phyloP scores from a whole-genome alignment of 2,329 filamentous ascomycete species.

The Penicillium rolfsii region DNA sequence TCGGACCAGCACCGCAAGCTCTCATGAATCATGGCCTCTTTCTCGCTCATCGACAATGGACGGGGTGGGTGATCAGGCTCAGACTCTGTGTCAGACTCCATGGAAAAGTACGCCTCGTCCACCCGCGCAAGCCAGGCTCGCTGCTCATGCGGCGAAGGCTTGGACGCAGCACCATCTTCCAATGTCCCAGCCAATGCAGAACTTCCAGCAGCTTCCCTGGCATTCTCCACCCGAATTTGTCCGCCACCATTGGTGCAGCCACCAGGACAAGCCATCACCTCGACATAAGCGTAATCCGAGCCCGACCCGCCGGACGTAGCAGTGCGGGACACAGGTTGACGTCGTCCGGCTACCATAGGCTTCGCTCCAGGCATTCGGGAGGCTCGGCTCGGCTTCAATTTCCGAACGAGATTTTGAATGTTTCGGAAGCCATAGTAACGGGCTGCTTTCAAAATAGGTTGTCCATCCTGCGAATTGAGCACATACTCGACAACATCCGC shows the following conservation, averaged over 20 bases:
- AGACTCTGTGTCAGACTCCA: constrained; percentile 58
- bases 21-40: constrained; percentile 56
- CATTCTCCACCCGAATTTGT: constrained; percentile 88
- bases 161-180: constrained; percentile 41
- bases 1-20: constrained; percentile 76
- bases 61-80: constrained; percentile 35
- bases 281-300: constrained; percentile 84
- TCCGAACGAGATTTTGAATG: constrained; percentile 95
- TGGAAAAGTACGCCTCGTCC: constrained; percentile 89
- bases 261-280: constrained; percentile 99
- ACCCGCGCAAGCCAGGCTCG: constrained; percentile 81
- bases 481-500: constrained; percentile 87
- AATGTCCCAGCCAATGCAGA: constrained; percentile 27
- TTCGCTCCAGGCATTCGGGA: constrained; percentile 80
- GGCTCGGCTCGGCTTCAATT: constrained; percentile 76
- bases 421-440: constrained; percentile 98
- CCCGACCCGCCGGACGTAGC: constrained; percentile 34
- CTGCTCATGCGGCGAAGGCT: constrained; percentile 75
- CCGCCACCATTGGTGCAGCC: constrained; percentile 97
- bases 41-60: constrained; percentile 32
- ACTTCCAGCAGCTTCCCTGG: constrained; percentile 41
- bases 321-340: constrained; percentile 38
- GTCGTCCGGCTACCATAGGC: constrained; percentile 44
- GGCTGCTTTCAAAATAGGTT: constrained; percentile 74
- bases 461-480: constrained; percentile 60